Conservation (phyloP, 2,329 filamentous ascomycete genomes). For the Colletotrichum sp. region DNA sequence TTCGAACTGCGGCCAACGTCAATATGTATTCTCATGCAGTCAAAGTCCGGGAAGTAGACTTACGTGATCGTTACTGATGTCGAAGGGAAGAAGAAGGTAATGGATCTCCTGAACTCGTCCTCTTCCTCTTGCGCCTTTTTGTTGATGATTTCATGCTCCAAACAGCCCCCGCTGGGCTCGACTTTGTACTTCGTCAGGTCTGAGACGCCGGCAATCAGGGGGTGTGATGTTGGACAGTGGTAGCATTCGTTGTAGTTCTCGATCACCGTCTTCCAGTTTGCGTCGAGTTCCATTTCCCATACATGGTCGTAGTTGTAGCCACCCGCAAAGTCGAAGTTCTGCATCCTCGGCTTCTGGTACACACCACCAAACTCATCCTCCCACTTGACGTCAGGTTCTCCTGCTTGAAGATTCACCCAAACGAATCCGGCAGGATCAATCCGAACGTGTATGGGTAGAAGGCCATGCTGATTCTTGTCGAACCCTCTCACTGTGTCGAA, state of each 20-base stretch:
- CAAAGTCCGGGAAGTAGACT: constrained; percentile 27
- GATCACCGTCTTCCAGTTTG: constrained; percentile 45
- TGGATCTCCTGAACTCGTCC: constrained; percentile 9
- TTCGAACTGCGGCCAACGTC: constrained; percentile 30
- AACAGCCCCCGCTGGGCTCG: constrained; percentile 34
- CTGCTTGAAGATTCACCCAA: constrained; percentile 54
- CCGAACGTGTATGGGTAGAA: constrained; percentile 44
- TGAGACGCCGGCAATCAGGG: constrained; percentile 46
- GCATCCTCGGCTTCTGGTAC: constrained; percentile 26
- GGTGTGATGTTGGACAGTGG: constrained; percentile 54
- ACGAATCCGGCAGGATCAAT: constrained; percentile 51
- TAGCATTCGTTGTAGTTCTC: constrained; percentile 57
- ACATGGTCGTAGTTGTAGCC: constrained; percentile 31
- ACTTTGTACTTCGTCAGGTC: constrained; percentile 49
- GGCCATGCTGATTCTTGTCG: constrained; percentile 38
- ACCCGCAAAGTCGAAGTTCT: constrained; percentile 27
- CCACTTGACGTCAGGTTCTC: constrained; percentile 43
- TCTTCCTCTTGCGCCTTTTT: constrained; percentile 39
- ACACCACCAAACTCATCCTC: constrained; percentile 40
- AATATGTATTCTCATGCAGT: neutral
- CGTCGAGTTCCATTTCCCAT: constrained; percentile 37
- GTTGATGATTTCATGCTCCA: constrained; percentile 41
- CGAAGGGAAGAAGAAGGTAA: constrained; percentile 9
- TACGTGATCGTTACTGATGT: constrained; percentile 29
- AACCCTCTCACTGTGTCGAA: constrained; percentile 43